Evolutionary conservation across 148 eudicot species (phyloP), one percentile per base, ranked within the genome.

Genomic region (Oxyria digyna): DNA sequence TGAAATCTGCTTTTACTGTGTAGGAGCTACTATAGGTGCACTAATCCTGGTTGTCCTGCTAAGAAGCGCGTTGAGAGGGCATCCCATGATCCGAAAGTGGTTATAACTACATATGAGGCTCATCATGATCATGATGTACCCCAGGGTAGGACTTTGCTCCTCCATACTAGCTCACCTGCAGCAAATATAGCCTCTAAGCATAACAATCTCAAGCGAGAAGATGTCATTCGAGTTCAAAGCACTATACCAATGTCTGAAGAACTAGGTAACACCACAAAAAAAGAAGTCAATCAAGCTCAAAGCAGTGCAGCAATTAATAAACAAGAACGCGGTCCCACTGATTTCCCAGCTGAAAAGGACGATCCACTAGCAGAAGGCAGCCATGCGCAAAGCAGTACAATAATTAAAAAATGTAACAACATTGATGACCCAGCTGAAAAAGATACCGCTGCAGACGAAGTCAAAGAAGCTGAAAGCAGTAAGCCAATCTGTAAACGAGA

Each of bases 1-100:
- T 29, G 18, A 59, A 59, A 71, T 7, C 24, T 50, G 38, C 37
- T 71, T 33, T 1, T 75, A 63, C 55, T 67, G 21, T 84, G 78
- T 45, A 92, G 97, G 93, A 92, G 97, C 81, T 92, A 92, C 81
- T 92, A 92, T 79, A 82, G 91, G 83, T 89, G 96, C 81, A 84
- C 96, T 49, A 84, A 75, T 38, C 62, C 89, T 18, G 87, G 98
- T 41, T 92, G 96, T 80, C 84, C 91, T 0, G 96, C 74, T 8
- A 91, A 87, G 81, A 89, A 91, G 74, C 97, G 85, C 50, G 92
- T 91, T 13, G 97, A 89, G 79, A 80, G 97, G 68, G 87, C 97
- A 46, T 79, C 96, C 20, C 78, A 87, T 72, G 93, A 92, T 75
- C 74, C 82, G 8, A 84, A 78, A 69, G 73, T 80, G 35, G 93